Evolutionary conservation across 192 early-diverging fungal genomes (phyloP).

Genomic region (Coemansia javaensis): DNA sequence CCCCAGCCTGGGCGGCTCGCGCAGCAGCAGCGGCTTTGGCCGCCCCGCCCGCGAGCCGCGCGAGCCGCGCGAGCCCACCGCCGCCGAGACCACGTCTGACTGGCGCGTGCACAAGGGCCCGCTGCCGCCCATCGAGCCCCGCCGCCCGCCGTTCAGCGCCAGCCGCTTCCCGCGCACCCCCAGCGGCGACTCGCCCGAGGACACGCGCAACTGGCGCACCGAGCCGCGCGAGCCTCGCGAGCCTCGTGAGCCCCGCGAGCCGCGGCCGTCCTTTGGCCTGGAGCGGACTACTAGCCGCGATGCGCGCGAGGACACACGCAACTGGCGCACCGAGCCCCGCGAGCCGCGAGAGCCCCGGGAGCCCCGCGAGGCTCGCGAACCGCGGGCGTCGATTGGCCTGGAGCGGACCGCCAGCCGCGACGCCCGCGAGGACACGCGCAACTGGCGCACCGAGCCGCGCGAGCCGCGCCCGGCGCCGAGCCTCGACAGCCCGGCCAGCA

Average conservation of each 20-base stretch:
- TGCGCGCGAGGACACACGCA: conserved; percentile 10
- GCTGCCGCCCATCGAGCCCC: background rate
- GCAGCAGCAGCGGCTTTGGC: background rate
- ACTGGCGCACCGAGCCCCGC: conserved; percentile 17
- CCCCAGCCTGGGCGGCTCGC: background rate
- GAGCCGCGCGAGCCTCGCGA: conserved; percentile 4
- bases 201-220: conserved; percentile 11
- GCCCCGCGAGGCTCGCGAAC: conserved; percentile 2
- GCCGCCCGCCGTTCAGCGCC: conserved; percentile 2
- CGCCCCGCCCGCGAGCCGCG: conserved; percentile 3
- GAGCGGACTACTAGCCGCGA: conserved; percentile 12
- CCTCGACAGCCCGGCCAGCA: conserved; percentile 4
- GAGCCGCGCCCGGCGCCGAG: conserved; percentile 1
- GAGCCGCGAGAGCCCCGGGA: conserved; percentile 2
- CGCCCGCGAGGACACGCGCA: conserved; percentile 11
- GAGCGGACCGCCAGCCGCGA: conserved; percentile 13
- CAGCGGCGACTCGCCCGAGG: conserved; percentile 18
- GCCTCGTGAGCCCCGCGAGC: conserved; percentile 5
- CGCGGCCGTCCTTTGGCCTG: conserved; percentile 2
- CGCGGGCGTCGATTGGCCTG: conserved; percentile 2
- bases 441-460: conserved; percentile 17
- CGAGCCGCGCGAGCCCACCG: conserved; percentile 19
- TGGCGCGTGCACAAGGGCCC: conserved; percentile 29
- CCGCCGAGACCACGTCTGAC: conserved; percentile 18
- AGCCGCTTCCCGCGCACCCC: conserved; percentile 31